Percentiles rank a stretch among this genome's conserved stretches.
Conservation (phyloP, 2,329 filamentous ascomycete genomes). For the Talaromyces sp. region DNA sequence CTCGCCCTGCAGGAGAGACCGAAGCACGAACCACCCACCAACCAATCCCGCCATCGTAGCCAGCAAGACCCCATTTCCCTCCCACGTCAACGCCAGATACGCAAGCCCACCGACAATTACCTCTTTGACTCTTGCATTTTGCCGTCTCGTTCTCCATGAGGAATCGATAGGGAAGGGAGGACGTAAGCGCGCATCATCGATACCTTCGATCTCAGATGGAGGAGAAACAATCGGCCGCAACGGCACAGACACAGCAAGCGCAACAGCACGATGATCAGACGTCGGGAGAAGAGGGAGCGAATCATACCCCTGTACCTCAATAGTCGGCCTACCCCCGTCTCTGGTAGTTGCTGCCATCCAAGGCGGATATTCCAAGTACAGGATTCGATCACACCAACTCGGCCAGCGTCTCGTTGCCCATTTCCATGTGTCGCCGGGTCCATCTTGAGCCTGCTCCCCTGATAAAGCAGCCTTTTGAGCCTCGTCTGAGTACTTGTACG, state of each 20-base stretch:
- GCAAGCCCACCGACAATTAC: slow-evolving; percentile 56
- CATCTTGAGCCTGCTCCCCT: slow-evolving; percentile 23
- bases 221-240: slow-evolving; percentile 43
- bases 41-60: slow-evolving; percentile 37
- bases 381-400: slow-evolving; percentile 86
- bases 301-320: slow-evolving; percentile 60
- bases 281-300: slow-evolving; percentile 74
- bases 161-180: slow-evolving; percentile 57
- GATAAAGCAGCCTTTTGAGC: slow-evolving; percentile 38
- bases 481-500: slow-evolving; percentile 75
- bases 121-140: slow-evolving; percentile 56
- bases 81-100: slow-evolving; percentile 51
- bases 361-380: slow-evolving; percentile 65
- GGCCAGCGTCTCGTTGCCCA: slow-evolving; percentile 85
- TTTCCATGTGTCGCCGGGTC: slow-evolving; percentile 52
- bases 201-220: slow-evolving; percentile 22
- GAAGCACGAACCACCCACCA: slow-evolving; percentile 42
- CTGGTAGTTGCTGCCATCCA: slow-evolving; percentile 41
- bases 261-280: slow-evolving; percentile 85
- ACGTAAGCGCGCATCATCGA: slow-evolving; percentile 38
- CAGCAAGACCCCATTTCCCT: slow-evolving; percentile 43
- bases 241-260: slow-evolving; percentile 65
- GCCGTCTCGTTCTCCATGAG: slow-evolving; percentile 53
- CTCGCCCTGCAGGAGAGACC: slow-evolving; percentile 24
- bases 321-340: slow-evolving; percentile 36